Evolutionary conservation across 371 early-diverging fungal genomes (phyloP).

Genomic region (Smittium culicis): DNA sequence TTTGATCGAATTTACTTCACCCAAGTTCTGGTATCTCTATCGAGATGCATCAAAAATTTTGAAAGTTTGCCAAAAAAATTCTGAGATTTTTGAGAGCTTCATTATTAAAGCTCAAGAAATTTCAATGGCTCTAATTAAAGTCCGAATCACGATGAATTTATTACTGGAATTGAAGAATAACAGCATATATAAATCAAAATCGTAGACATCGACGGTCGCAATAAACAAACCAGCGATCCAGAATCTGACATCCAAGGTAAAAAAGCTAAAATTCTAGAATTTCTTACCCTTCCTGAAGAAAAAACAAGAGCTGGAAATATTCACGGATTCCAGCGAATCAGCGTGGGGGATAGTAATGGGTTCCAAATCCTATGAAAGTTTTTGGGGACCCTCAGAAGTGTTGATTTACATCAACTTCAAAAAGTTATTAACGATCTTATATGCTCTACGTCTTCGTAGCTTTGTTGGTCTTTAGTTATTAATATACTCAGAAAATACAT

Average conservation of each 20-base stretch:
- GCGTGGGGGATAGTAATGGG: background rate
- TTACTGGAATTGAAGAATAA: background rate
- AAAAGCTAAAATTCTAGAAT: no score
- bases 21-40: background rate
- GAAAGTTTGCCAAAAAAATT: background rate
- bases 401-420: background rate
- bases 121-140: background rate
- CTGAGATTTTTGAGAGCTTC: constrained; percentile 8
- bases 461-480: background rate
- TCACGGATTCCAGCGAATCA: background rate
- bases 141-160: background rate
- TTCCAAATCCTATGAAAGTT: background rate
- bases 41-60: background rate
- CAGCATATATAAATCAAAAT: background rate
- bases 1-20: background rate
- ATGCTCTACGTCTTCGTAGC: background rate
- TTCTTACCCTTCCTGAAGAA: no score
- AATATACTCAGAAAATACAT: background rate
- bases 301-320: background rate
- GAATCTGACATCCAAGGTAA: background rate
- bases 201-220: background rate
- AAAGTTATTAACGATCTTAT: background rate
- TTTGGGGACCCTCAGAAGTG: background rate
- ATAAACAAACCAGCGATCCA: background rate
- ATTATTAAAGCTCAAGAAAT: constrained; percentile 11